Percentiles rank a stretch among this genome's conserved stretches.
phyloP scores from a whole-genome alignment of 345 rosid genomes.

The Raphanus sativus region DNA sequence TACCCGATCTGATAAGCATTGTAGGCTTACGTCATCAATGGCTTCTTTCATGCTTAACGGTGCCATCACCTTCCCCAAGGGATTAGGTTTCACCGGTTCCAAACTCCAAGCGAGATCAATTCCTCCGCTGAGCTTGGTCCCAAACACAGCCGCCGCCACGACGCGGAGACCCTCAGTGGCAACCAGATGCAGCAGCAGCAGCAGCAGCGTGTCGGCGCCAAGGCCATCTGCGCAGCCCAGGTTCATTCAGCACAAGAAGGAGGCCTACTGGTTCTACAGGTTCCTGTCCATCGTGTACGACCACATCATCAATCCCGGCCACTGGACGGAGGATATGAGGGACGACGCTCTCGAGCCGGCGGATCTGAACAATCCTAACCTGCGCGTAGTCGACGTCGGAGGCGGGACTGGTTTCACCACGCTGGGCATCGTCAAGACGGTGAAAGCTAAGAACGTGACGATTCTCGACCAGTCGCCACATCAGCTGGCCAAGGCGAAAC shows the following conservation, averaged over 20 bases:
- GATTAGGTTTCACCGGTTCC: conserved; percentile 46
- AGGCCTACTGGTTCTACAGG: conserved; percentile 98
- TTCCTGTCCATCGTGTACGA: conserved; percentile 93
- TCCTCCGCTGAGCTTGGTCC: conserved; percentile 38
- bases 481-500: conserved; percentile 95
- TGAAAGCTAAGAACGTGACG: conserved; percentile 92
- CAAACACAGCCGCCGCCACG: conserved; percentile 21
- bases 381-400: conserved; percentile 96
- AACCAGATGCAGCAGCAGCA: conserved; percentile 51
- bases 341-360: conserved; percentile 98
- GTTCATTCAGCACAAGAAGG: conserved; percentile 96
- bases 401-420: conserved; percentile 99
- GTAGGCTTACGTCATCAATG: conserved; percentile 35
- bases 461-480: conserved; percentile 98
- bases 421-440: conserved; percentile 89
- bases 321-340: conserved; percentile 98
- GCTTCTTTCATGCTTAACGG: conserved; percentile 73
- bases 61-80: conserved; percentile 47
- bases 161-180: conserved; percentile 35
- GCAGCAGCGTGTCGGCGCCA: conserved; percentile 54
- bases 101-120: conserved; percentile 44
- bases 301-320: conserved; percentile 86
- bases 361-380: conserved; percentile 63
- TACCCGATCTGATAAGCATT: not conserved
- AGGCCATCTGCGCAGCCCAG: conserved; percentile 93